Evolutionary conservation across 2,329 filamentous ascomycete species (phyloP), one percentile per base, ranked within the genome.

Genomic region (Colletotrichum nymphaeae): DNA sequence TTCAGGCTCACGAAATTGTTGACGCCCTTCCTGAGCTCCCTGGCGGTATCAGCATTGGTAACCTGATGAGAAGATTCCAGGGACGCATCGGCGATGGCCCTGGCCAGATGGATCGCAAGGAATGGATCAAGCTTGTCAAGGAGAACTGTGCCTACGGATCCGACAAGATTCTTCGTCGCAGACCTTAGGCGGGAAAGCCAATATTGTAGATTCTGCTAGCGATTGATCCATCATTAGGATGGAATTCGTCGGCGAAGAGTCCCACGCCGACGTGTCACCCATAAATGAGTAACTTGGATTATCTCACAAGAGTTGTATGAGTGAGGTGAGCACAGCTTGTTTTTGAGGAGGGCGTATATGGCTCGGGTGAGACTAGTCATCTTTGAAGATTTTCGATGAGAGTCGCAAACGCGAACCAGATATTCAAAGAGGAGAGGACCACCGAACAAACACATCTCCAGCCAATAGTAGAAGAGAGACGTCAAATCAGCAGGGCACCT

Each of bases 51-150:
- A 84, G 84, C 0, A 88, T 92, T 60, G 83, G 84, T 16, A 84
- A 85, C 16, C 82, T 93, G 8, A 85, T 92, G 69, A 87, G 86
- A 74, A 81, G 83, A 52, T 92, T 92, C 78, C 81, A 86, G 26
- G 82, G 82, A 30, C 87, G 90, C 28, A 83, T 92, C 14, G 86
- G 86, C 26, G 86, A 88, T 26, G 83, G 84, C 7, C 85, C 87
- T 5, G 86, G 87, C 5, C 84, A 87, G 77, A 90, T 89, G 79
- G 82, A 83, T 4, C 87, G 87, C 75, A 81, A 83, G 42, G 87
- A 90, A 30, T 93, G 90, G 86, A 88, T 93, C 73, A 83, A 85
- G 68, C 78, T 92, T 70, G 90, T 93, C 14, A 90, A 88, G 79
- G 84, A 86, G 46, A 84, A 89, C 49, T 86, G 88, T 1, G 82